These are phyloP conservation scores for Neurospora sp. DNA, from an alignment of 495 filamentous ascomycete genomes.

Conservation along the genomic window DNA sequence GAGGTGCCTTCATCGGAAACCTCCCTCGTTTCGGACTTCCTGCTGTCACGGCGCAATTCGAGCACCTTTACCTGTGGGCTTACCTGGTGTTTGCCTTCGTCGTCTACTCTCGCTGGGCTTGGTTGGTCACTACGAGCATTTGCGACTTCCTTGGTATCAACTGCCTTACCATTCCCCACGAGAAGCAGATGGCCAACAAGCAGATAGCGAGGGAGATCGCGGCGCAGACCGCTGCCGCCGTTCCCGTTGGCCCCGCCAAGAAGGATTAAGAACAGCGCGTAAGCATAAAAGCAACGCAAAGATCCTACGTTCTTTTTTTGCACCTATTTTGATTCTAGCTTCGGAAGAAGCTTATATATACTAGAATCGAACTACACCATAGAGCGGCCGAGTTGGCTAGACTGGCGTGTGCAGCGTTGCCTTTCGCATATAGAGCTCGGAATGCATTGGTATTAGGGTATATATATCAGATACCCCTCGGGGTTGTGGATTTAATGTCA, in stretches of 20 bases:
- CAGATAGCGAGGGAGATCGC: conserved; percentile 15
- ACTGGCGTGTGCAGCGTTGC: not conserved
- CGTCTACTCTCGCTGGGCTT: conserved; percentile 86
- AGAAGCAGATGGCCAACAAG: conserved; percentile 41
- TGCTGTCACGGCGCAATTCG: conserved; percentile 45
- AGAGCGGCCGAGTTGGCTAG: not conserved
- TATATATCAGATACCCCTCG: not conserved
- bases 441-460: not conserved
- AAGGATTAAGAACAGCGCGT: not conserved
- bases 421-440: not conserved
- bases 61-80: conserved; percentile 69
- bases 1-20: conserved; percentile 75
- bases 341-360: not conserved
- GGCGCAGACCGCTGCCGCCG: conserved; percentile 2
- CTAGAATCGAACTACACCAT: not conserved
- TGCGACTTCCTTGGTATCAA: conserved; percentile 88
- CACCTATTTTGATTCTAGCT: not conserved
- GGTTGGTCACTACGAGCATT: conserved; percentile 82
- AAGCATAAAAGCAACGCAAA: not conserved
- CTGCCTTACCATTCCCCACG: conserved; percentile 75
- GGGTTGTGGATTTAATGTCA: not conserved
- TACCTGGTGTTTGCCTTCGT: conserved; percentile 75
- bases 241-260: not conserved
- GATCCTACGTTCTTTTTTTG: not conserved
- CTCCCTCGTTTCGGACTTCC: conserved; percentile 68